These are phyloP conservation scores for Xylaria sp. DNA, from an alignment of 2,329 filamentous ascomycete genomes.

Conservation along the genomic window DNA sequence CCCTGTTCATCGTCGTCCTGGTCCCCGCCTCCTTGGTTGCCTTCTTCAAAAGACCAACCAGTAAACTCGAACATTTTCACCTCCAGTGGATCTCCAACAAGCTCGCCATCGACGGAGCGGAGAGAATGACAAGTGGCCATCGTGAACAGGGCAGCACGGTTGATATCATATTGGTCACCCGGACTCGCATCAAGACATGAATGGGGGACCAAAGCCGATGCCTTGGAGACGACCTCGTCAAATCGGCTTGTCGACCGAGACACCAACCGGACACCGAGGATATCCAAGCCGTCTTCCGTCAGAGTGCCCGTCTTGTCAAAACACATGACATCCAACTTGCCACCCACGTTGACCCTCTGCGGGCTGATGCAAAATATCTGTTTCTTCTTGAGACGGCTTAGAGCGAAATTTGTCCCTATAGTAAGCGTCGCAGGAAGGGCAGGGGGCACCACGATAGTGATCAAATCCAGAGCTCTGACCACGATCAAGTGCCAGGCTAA, in stretches of 20 bases:
- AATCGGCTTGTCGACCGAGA: constrained; percentile 66
- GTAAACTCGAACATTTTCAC: constrained; percentile 99
- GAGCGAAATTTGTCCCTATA: constrained; percentile 94
- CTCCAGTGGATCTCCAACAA: constrained; percentile 91
- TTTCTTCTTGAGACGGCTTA: constrained; percentile 82
- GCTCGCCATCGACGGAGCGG: constrained; percentile 80
- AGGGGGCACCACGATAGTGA: constrained; percentile 96
- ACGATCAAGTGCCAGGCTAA: constrained; percentile 90
- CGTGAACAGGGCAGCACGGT: constrained; percentile 74
- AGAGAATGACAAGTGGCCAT: constrained; percentile 98
- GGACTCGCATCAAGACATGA: constrained; percentile 34
- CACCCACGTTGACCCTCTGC: constrained; percentile 93
- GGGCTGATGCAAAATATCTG: constrained; percentile 98
- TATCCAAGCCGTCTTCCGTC: constrained; percentile 93
- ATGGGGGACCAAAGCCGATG: constrained; percentile 59
- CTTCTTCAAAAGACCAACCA: constrained; percentile 88
- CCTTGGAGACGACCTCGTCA: constrained; percentile 72
- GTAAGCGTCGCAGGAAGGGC: constrained; percentile 92
- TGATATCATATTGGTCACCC: constrained; percentile 39
- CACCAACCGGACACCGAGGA: constrained; percentile 83
- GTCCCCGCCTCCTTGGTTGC: constrained; percentile 66
- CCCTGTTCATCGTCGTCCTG: constrained; percentile 74
- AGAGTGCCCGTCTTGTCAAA: constrained; percentile 99
- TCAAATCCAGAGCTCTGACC: constrained; percentile 87
- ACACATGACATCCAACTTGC: constrained; percentile 93